Conservation (phyloP, 148 eudicot species). For the Silene latifolia region DNA sequence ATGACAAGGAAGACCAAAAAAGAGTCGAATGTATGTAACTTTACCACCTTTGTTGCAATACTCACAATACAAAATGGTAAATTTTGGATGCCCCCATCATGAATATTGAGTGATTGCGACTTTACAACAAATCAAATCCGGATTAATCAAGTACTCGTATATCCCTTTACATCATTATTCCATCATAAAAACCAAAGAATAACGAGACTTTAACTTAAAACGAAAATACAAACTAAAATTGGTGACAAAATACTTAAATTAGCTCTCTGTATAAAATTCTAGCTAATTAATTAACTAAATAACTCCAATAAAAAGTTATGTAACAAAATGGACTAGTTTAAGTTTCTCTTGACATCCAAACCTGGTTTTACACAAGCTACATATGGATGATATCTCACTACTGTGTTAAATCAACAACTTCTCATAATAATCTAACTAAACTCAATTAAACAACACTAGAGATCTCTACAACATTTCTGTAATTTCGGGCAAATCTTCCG, state of each 20-base stretch:
- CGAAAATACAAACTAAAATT: neutral
- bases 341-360: constrained; percentile 11
- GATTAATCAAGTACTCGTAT: too few species aligned
- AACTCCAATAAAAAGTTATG: neutral
- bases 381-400: neutral
- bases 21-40: too few species aligned
- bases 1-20: too few species aligned
- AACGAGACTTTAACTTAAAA: neutral
- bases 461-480: constrained; percentile 19
- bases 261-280: constrained; percentile 2
- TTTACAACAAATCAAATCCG: too few species aligned
- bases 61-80: too few species aligned
- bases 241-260: neutral
- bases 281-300: neutral
- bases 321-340: constrained; percentile 11
- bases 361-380: constrained; percentile 13
- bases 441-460: neutral
- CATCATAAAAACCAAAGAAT: neutral
- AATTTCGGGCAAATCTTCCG: constrained; percentile 38
- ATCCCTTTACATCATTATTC: too few species aligned
- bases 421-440: constrained; percentile 14
- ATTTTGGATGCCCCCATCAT: too few species aligned
- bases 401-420: constrained; percentile 17
- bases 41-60: too few species aligned
- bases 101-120: too few species aligned